phyloP scores from a whole-genome alignment of 768 basidiomycete genomes.

The Austroboletus eburneus region DNA sequence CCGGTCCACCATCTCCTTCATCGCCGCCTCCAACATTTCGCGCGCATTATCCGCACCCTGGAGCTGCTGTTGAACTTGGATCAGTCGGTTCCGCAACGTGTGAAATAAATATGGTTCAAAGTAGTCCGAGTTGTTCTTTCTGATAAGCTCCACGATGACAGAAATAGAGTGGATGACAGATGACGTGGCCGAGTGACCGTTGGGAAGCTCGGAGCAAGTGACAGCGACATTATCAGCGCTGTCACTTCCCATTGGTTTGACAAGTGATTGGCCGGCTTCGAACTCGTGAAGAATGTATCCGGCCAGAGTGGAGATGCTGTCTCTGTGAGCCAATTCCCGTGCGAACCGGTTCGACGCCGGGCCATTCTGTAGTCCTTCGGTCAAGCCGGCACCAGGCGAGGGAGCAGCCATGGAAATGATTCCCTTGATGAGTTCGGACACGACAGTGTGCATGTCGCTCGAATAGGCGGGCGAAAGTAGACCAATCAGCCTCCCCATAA shows the following conservation, averaged over 20 bases:
- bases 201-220: constrained; percentile 22
- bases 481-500: constrained; percentile 77
- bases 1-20: constrained; percentile 76
- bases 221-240: constrained; percentile 9
- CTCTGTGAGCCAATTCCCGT: constrained; percentile 74
- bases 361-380: constrained; percentile 63
- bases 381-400: constrained; percentile 71
- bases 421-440: constrained; percentile 87
- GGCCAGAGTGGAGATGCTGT: constrained; percentile 66
- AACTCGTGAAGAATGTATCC: constrained; percentile 77
- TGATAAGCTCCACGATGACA: constrained; percentile 88
- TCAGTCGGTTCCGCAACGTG: constrained; percentile 84
- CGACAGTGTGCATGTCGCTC: constrained; percentile 76
- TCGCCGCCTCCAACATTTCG: constrained; percentile 64
- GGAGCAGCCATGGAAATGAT: constrained; percentile 94
- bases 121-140: constrained; percentile 98
- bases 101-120: constrained; percentile 98
- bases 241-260: constrained; percentile 13
- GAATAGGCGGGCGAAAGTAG: constrained; percentile 76
- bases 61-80: constrained; percentile 77
- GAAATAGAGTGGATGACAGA: constrained; percentile 84
- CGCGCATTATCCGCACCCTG: constrained; percentile 54
- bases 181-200: constrained; percentile 58
- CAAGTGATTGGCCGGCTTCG: constrained; percentile 18
- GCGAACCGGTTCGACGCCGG: constrained; percentile 84